These are phyloP conservation scores for Fusarium setosum DNA, from an alignment of 2,329 filamentous ascomycete genomes.

Conservation along the genomic window DNA sequence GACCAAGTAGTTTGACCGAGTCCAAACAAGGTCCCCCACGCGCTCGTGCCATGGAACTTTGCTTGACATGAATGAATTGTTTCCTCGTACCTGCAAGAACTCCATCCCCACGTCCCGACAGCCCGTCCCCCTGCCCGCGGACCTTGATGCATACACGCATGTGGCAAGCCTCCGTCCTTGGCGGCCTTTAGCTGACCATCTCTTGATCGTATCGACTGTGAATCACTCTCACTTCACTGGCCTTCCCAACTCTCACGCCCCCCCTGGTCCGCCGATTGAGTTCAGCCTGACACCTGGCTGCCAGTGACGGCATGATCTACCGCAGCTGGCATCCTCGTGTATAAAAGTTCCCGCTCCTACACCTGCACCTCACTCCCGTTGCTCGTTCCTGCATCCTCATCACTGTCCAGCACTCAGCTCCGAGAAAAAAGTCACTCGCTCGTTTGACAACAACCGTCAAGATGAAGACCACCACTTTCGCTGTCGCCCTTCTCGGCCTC, in stretches of 20 bases:
- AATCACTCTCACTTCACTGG: neutral
- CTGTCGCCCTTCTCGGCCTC: conserved; percentile 36
- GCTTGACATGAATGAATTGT: neutral
- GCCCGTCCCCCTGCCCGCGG: neutral
- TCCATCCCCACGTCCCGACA: neutral
- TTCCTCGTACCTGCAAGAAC: neutral
- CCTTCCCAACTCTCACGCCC: neutral
- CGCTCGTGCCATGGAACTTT: neutral
- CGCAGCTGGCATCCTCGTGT: neutral
- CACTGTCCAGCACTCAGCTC: conserved; percentile 2
- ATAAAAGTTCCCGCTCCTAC: conserved; percentile 16
- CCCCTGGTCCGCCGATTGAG: too few species aligned
- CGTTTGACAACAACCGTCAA: conserved; percentile 14
- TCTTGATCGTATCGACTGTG: neutral
- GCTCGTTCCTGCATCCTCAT: conserved; percentile 21
- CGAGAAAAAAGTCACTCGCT: conserved; percentile 11
- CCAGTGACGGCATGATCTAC: neutral
- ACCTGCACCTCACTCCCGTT: neutral
- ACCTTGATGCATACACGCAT: conserved; percentile 3
- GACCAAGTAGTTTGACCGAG: neutral
- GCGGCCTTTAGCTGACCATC: neutral
- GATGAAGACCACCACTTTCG: conserved; percentile 40
- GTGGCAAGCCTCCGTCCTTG: conserved; percentile 12
- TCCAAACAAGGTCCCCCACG: conserved; percentile 12
- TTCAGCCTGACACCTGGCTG: neutral